A percentile compares a stretch with the other conserved stretches of the same genome.
Evolutionary conservation across 805 yeast species (phyloP).

Genomic region (Peterozyma toletana): DNA sequence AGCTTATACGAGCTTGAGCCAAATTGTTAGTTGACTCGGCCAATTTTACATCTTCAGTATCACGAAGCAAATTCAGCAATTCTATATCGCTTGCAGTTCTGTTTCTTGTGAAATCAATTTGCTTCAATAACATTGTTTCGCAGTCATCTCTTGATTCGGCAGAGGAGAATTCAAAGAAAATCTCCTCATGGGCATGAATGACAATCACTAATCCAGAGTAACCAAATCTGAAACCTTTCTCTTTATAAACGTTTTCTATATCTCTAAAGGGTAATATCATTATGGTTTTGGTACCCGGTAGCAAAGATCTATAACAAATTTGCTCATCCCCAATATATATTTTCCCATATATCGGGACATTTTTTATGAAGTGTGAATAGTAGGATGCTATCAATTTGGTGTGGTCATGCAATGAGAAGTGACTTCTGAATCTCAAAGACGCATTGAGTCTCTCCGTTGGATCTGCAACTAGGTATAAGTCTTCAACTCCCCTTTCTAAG

Average conservation of each 20-base stretch:
- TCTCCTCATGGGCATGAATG: constrained; percentile 68
- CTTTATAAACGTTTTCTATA: constrained; percentile 61
- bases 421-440: constrained; percentile 50
- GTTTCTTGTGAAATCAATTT: constrained; percentile 27
- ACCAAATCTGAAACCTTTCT: constrained; percentile 61
- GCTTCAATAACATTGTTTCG: constrained; percentile 42
- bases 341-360: constrained; percentile 79
- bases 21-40: constrained; percentile 22
- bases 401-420: constrained; percentile 53
- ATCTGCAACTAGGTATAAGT: constrained; percentile 40
- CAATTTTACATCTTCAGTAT: constrained; percentile 21
- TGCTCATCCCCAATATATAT: constrained; percentile 61
- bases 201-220: constrained; percentile 67
- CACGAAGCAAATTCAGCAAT: constrained; percentile 3
- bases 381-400: constrained; percentile 60
- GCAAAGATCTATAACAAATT: constrained; percentile 73
- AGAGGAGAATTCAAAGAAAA: constrained; percentile 71
- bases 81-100: neutral
- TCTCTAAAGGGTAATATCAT: constrained; percentile 79
- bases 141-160: constrained; percentile 67
- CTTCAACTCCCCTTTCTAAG: constrained; percentile 34
- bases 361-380: constrained; percentile 58
- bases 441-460: constrained; percentile 36
- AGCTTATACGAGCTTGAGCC: constrained; percentile 52
- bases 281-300: constrained; percentile 71